These are phyloP conservation scores for Nemania abortiva DNA, from an alignment of 2,329 filamentous ascomycete species.

Conservation along the genomic window DNA sequence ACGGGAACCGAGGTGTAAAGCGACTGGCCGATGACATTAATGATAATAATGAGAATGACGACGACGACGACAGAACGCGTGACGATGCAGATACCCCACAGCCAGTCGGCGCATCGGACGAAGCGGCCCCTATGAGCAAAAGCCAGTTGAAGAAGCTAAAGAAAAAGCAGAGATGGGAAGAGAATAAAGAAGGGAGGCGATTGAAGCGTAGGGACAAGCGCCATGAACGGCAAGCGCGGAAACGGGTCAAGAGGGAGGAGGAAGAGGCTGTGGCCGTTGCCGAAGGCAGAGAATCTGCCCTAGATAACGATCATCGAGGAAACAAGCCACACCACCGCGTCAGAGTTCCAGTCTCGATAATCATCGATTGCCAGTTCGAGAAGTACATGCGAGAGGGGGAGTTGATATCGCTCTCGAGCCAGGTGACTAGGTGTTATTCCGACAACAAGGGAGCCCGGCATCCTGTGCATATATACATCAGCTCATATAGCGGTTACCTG, in stretches of 20 bases:
- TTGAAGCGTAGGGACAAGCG: constrained; percentile 70
- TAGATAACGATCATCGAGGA: constrained; percentile 52
- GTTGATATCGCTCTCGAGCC: constrained; percentile 81
- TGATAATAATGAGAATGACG: constrained; percentile 65
- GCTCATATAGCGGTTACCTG: constrained; percentile 81
- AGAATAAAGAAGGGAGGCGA: constrained; percentile 71
- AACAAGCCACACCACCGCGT: constrained; percentile 48
- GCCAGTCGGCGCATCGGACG: constrained; percentile 15
- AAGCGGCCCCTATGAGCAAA: constrained; percentile 74
- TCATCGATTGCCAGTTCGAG: constrained; percentile 95
- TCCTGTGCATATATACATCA: constrained; percentile 79
- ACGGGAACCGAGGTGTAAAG: constrained; percentile 45
- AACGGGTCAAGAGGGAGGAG: constrained; percentile 63
- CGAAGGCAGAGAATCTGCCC: constrained; percentile 58
- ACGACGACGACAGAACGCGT: constrained; percentile 67
- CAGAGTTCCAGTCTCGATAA: constrained; percentile 78
- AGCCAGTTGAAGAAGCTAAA: constrained; percentile 85
- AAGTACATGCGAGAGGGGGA: constrained; percentile 90
- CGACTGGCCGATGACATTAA: constrained; percentile 66
- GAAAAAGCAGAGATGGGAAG: constrained; percentile 80
- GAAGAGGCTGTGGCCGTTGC: constrained; percentile 60
- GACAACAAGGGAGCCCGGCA: constrained; percentile 80
- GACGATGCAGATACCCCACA: constrained; percentile 65
- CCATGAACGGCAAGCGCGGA: constrained; percentile 60
- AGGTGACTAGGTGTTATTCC: constrained; percentile 89